Percentiles rank a stretch among this genome's conserved stretches.
phyloP scores from a whole-genome alignment of 805 yeast species.

The Priceomyces fermenticarens region DNA sequence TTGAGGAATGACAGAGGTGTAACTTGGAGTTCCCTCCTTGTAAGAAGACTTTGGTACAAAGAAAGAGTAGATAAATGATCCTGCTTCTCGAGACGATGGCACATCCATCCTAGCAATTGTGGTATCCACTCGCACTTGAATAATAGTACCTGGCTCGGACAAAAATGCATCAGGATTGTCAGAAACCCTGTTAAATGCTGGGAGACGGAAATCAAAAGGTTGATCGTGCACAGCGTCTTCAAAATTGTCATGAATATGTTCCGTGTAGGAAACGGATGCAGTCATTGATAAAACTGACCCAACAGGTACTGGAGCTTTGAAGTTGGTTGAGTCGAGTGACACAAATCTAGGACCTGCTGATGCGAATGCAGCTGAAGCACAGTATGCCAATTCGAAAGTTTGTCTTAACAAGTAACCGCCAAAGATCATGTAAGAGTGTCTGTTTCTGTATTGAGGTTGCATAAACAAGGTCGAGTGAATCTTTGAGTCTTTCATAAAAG shows the following conservation, averaged over 20 bases:
- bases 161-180: slow-evolving; percentile 55
- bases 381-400: slow-evolving; percentile 89
- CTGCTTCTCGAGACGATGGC: slow-evolving; percentile 65
- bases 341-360: slow-evolving; percentile 85
- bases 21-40: slow-evolving; percentile 49
- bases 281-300: slow-evolving; percentile 84
- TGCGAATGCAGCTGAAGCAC: slow-evolving; percentile 87
- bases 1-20: slow-evolving; percentile 77
- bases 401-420: slow-evolving; percentile 94
- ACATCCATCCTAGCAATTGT: slow-evolving; percentile 67
- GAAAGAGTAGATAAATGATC: slow-evolving; percentile 85
- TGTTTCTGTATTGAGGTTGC: slow-evolving; percentile 96
- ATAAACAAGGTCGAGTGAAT: slow-evolving; percentile 78
- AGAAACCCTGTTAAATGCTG: slow-evolving; percentile 56
- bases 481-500: slow-evolving; percentile 68
- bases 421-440: slow-evolving; percentile 91
- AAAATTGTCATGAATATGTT: slow-evolving; percentile 55
- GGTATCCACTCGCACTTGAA: slow-evolving; percentile 88
- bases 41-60: slow-evolving; percentile 65
- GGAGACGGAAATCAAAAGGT: slow-evolving; percentile 50
- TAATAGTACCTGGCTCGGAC: slow-evolving; percentile 77
- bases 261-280: slow-evolving; percentile 84
- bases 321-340: slow-evolving; percentile 85
- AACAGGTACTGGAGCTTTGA: slow-evolving; percentile 93
- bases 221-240: slow-evolving; percentile 23